Conservation (phyloP, 1,284 basidiomycete genomes). For the Ceratorhiza oryzae-sativae region DNA sequence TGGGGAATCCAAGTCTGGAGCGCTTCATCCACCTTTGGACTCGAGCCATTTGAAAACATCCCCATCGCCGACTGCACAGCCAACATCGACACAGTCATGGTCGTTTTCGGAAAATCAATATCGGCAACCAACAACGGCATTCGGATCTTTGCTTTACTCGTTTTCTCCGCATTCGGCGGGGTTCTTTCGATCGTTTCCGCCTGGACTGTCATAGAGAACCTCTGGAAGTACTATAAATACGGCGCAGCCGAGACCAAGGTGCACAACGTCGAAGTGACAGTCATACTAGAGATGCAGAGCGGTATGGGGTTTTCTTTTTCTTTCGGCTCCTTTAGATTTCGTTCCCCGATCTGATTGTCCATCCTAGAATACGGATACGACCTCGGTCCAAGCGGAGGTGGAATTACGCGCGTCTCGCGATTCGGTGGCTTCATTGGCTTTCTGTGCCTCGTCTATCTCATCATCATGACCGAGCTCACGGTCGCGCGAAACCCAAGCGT, state of each 20-base stretch:
- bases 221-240: background rate
- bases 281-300: background rate
- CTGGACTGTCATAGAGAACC: background rate
- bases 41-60: background rate
- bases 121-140: slow-evolving; percentile 18
- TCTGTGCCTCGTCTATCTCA: background rate
- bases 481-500: background rate
- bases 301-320: slow-evolving; percentile 1
- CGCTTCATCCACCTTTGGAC: background rate
- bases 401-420: background rate
- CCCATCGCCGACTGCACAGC: slow-evolving; percentile 12
- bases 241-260: background rate
- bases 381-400: background rate
- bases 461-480: slow-evolving; percentile 13
- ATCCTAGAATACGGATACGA: background rate
- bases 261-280: background rate
- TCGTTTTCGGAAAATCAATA: slow-evolving; percentile 14
- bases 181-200: background rate
- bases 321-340: background rate
- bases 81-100: slow-evolving; percentile 8
- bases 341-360: background rate
- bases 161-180: background rate
- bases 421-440: background rate
- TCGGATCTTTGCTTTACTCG: slow-evolving; percentile 19
- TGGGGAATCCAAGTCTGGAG: slow-evolving; percentile 34